Evolutionary conservation across 1,284 basidiomycete genomes (phyloP).

Genomic region (Lignosus rhinocerotis): DNA sequence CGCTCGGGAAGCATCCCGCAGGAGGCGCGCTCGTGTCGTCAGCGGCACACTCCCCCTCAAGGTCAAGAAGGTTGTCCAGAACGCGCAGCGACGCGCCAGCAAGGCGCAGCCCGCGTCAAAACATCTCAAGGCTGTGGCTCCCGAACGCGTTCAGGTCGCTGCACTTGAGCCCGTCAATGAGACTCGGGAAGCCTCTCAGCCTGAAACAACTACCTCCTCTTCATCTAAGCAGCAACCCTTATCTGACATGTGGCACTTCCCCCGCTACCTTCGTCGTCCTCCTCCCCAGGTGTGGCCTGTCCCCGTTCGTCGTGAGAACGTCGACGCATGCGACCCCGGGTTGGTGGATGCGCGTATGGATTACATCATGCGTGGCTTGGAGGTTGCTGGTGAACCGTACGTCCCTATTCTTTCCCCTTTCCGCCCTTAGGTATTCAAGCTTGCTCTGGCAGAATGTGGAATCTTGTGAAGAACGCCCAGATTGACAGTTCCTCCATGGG

Average conservation of each 20-base stretch:
- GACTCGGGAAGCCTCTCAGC: background rate
- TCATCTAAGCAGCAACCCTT: background rate
- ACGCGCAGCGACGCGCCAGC: conserved; percentile 19
- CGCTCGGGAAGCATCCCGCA: conserved; percentile 18
- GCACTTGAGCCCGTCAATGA: conserved; percentile 3
- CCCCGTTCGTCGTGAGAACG: conserved; percentile 29
- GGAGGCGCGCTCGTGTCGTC: conserved; percentile 22
- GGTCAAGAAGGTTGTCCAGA: conserved; percentile 18
- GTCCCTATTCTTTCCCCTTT: conserved; percentile 15
- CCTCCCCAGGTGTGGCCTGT: conserved; percentile 22
- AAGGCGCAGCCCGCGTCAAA: conserved; percentile 9
- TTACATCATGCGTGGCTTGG: conserved; percentile 39
- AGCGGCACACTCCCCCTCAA: conserved; percentile 17
- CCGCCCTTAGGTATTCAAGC: background rate
- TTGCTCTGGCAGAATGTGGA: conserved; percentile 17
- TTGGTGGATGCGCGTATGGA: conserved; percentile 35
- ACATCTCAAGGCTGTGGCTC: background rate
- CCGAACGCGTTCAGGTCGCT: conserved; percentile 2
- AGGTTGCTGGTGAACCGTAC: conserved; percentile 33
- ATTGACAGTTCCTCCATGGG: conserved; percentile 14
- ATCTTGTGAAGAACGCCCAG: conserved; percentile 11
- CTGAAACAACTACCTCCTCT: background rate
- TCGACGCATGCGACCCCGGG: conserved; percentile 35
- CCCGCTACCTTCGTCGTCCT: conserved; percentile 37
- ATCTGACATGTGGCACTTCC: conserved; percentile 30